Evolutionary conservation across 768 basidiomycete genomes (phyloP), one percentile per base, ranked within the genome.

Genomic region (Kwoniella europaea): DNA sequence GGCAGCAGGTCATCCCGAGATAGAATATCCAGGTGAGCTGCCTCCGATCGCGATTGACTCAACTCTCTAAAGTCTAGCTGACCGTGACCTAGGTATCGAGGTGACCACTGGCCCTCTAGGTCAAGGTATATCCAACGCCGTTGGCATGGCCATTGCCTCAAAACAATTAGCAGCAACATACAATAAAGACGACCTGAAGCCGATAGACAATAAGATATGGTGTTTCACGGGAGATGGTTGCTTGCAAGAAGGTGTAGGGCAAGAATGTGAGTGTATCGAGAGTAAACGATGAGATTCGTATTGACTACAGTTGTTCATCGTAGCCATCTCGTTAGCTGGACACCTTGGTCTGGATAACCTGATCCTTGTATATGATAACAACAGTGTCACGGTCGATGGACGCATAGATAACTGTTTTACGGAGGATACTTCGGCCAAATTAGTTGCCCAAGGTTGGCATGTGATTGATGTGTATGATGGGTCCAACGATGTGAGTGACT

Each of bases 171-270:
- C 64, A 3, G 79, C 82, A 1, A 68, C 57, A 29, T 82, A 80
- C 72, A 80, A 82, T 74, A 77, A 74, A 66, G 74, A 76, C 2
- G 80, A 68, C 7, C 75, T 71, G 66, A 71, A 71, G 10, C 63
- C 80, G 24, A 73, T 76, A 20, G 74, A 75, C 27, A 71, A 71
- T 55, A 82, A 80, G 71, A 74, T 82, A 52, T 82, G 77, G 78
- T 77, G 76, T 54, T 79, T 82, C 67, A 82, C 82, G 16, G 82
- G 82, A 41, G 82, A 82, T 67, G 82, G 82, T 4, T 82, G 82
- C 73, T 58, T 82, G 20, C 82, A 82, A 62, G 82, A 82, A 68
- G 82, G 82, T 73, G 80, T 82, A 16, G 82, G 82, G 10, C 80
- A 81, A 59, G 82, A 82, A 65, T 71, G 80, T 79, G 69, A 73